A percentile compares a stretch with the other conserved stretches of the same genome.
Conservation (phyloP, 2,329 filamentous ascomycete species). For the Macroventuria anomochaeta region DNA sequence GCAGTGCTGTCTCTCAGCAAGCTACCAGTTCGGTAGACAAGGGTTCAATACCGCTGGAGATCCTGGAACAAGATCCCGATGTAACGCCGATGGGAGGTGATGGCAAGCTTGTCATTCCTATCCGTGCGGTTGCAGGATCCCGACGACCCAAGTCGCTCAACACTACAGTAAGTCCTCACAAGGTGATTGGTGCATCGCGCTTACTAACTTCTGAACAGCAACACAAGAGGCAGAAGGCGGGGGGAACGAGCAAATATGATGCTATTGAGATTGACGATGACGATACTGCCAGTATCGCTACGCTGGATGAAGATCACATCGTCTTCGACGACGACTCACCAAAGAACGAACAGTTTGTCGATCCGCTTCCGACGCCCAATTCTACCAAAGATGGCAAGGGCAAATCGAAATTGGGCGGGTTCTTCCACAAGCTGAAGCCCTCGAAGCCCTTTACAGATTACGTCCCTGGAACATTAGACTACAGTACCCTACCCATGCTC, state of each 20-base stretch:
- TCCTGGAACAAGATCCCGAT: conserved; percentile 51
- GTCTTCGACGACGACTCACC: conserved; percentile 46
- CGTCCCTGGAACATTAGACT: conserved; percentile 69
- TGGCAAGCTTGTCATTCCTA: conserved; percentile 58
- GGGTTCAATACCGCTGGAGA: conserved; percentile 33
- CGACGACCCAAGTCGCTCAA: conserved; percentile 43
- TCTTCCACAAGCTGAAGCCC: conserved; percentile 34
- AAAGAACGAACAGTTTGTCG: conserved; percentile 16
- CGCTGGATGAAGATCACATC: conserved; percentile 55
- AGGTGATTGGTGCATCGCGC: background rate
- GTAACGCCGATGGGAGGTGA: conserved; percentile 52
- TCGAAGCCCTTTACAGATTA: conserved; percentile 63
- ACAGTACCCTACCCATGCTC: conserved; percentile 68
- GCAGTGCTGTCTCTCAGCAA: conserved; percentile 15
- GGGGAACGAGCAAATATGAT: conserved; percentile 40
- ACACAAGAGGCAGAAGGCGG: conserved; percentile 39
- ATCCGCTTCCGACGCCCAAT: conserved; percentile 34
- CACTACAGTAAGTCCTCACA: conserved; percentile 17
- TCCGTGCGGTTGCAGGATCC: conserved; percentile 57
- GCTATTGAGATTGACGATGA: conserved; percentile 51
- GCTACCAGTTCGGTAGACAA: conserved; percentile 1
- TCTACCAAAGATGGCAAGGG: conserved; percentile 35
- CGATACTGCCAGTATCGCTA: conserved; percentile 56
- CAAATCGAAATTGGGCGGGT: conserved; percentile 32
- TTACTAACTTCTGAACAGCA: conserved; percentile 19